Percentiles rank a stretch among this genome's conserved stretches.
Conservation (phyloP, 2,329 filamentous ascomycete genomes). For the Boeremia exigua region DNA sequence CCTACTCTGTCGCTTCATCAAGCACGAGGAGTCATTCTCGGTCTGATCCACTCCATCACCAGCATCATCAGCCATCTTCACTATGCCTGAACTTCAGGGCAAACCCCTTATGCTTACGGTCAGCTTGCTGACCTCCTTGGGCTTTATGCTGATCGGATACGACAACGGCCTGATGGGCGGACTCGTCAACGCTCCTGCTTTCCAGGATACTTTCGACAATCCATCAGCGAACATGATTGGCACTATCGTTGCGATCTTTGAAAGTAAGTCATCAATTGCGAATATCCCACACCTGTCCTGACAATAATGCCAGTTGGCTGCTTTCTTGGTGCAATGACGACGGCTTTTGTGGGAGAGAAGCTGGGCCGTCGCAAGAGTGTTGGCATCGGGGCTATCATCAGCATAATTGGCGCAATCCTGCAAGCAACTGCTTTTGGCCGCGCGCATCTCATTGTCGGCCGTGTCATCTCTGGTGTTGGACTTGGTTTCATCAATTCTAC, state of each 20-base stretch:
- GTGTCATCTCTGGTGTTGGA: constrained; percentile 40
- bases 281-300: not conserved
- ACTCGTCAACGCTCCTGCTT: constrained; percentile 71
- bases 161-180: constrained; percentile 71
- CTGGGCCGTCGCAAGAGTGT: constrained; percentile 54
- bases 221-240: constrained; percentile 27
- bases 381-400: constrained; percentile 22
- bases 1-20: not conserved
- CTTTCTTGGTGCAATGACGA: constrained; percentile 47
- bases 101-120: constrained; percentile 25
- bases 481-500: constrained; percentile 27
- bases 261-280: constrained; percentile 12
- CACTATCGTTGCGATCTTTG: constrained; percentile 28
- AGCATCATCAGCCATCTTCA: constrained; percentile 1
- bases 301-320: constrained; percentile 44
- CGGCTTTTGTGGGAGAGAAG: constrained; percentile 58
- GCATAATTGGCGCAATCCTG: constrained; percentile 21
- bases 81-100: constrained; percentile 25
- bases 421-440: constrained; percentile 21
- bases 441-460: constrained; percentile 26
- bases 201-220: constrained; percentile 46
- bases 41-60: not conserved
- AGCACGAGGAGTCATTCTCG: not conserved
- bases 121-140: constrained; percentile 25
- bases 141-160: constrained; percentile 56